phyloP scores from a whole-genome alignment of 2,329 filamentous ascomycete species.

The Curvularia hawaiiensis region DNA sequence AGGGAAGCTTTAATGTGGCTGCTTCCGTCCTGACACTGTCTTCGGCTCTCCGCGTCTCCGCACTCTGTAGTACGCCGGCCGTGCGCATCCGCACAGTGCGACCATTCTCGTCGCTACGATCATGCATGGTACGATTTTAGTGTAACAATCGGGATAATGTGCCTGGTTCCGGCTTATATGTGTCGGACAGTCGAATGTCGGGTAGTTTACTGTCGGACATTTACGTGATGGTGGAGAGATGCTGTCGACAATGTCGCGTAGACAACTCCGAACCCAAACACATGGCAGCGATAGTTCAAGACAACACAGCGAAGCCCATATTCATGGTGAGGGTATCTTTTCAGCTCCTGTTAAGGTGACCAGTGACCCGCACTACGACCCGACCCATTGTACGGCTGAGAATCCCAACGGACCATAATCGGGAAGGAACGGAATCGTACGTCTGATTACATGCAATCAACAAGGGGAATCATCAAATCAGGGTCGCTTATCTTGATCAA shows the following conservation, averaged over 20 bases:
- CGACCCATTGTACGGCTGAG: neutral
- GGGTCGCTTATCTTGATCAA: neutral
- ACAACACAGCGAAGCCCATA: neutral
- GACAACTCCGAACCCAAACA: neutral
- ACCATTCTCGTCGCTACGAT: neutral
- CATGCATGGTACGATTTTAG: neutral
- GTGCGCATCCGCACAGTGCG: conserved; percentile 1
- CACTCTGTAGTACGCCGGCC: neutral
- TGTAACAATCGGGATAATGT: neutral
- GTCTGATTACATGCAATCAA: neutral
- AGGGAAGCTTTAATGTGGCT: neutral
- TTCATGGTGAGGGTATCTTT: neutral
- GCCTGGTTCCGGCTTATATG: neutral
- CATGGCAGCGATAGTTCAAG: neutral
- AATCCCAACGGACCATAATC: neutral
- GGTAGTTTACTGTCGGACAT: neutral
- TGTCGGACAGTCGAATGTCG: neutral
- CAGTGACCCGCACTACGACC: neutral
- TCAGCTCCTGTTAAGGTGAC: neutral
- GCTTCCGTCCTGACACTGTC: neutral
- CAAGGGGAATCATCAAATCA: neutral
- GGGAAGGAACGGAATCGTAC: neutral
- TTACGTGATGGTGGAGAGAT: neutral
- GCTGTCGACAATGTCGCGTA: neutral
- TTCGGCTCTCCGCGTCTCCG: conserved; percentile 21